Evolutionary conservation across 139 green algal genomes (phyloP), one percentile per base, ranked within the genome.

Genomic region (Chlamydomonas sp.): DNA sequence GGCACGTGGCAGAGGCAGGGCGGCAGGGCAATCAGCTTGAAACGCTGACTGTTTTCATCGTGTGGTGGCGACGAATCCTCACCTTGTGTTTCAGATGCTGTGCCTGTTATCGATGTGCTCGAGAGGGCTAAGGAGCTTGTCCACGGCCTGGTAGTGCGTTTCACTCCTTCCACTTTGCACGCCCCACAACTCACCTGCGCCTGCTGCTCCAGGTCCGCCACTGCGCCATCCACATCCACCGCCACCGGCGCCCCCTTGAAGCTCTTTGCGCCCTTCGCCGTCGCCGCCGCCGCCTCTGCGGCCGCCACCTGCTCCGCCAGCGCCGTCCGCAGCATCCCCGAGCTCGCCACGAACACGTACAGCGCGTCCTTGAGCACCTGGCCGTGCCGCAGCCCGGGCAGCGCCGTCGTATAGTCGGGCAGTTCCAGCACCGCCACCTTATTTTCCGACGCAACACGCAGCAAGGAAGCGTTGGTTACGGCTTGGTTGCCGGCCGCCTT

Each of bases 361-460:
- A 90, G 85, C 64, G 79, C 85, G 60, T 78, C 80, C 8, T 68
- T 69, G 15, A 88, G 49, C 17, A 88, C 63, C 8, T 63, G 14
- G 1, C 75, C 75, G 0, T 8, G 9, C 8, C 84, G 74, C 75
- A 88, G 84, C 57, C 57, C 75, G 0, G 84, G 84, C 57, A 88
- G 17, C 18, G 64, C 18, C 9, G 84, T 78, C 9, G 12, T 64
- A 57, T 78, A 83, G 20, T 86, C 79, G 15, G 87, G 80, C 80
- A 92, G 82, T 64, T 90, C 86, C 57, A 92, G 63, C 31, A 92
- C 75, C 59, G 90, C 83, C 18, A 93, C 83, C 79, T 89, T 89
- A 79, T 77, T 75, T 64, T 77, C 62, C 0, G 9, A 2, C 4
- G 59, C 79, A 17, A 91, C 77, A 4, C 63, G 68, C 61, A 74